A percentile compares a stretch with the other conserved stretches of the same genome.
Conservation (phyloP, 768 basidiomycete genomes). For the Boletus reticuloceps region DNA sequence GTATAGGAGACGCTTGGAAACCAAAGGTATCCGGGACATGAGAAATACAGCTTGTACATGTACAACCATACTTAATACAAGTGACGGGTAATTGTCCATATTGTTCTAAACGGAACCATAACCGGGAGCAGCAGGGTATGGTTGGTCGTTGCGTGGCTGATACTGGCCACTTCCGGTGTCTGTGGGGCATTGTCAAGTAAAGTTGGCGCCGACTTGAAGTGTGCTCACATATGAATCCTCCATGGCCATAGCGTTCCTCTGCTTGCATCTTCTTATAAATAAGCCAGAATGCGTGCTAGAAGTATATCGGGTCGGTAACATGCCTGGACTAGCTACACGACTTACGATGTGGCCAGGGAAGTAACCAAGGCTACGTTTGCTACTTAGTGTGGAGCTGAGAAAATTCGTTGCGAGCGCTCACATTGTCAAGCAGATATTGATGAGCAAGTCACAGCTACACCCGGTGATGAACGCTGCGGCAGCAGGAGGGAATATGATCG, state of each 20-base stretch:
- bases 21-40: too few relatives aligned
- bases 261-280: slow-evolving; percentile 90
- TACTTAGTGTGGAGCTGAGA: slow-evolving; percentile 1
- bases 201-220: not conserved
- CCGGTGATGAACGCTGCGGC: slow-evolving; percentile 76
- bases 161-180: slow-evolving; percentile 40
- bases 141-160: slow-evolving; percentile 24
- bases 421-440: slow-evolving; percentile 80
- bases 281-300: slow-evolving; percentile 81
- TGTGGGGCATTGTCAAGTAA: slow-evolving; percentile 11
- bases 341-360: slow-evolving; percentile 60
- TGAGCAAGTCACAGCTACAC: slow-evolving; percentile 83
- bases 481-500: slow-evolving; percentile 80
- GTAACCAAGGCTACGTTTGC: slow-evolving; percentile 61
- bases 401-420: slow-evolving; percentile 33
- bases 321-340: not conserved
- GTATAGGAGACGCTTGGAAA: too few relatives aligned
- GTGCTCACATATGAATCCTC: slow-evolving; percentile 72
- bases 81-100: not conserved
- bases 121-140: slow-evolving; percentile 25
- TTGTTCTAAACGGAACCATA: slow-evolving; percentile 37
- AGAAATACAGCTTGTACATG: not conserved
- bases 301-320: not conserved
- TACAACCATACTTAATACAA: too few relatives aligned
- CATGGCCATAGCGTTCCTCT: slow-evolving; percentile 74